A percentile compares a stretch with the other conserved stretches of the same genome.
phyloP scores from a whole-genome alignment of 2,329 filamentous ascomycete species.

The Fusarium mundagurra region DNA sequence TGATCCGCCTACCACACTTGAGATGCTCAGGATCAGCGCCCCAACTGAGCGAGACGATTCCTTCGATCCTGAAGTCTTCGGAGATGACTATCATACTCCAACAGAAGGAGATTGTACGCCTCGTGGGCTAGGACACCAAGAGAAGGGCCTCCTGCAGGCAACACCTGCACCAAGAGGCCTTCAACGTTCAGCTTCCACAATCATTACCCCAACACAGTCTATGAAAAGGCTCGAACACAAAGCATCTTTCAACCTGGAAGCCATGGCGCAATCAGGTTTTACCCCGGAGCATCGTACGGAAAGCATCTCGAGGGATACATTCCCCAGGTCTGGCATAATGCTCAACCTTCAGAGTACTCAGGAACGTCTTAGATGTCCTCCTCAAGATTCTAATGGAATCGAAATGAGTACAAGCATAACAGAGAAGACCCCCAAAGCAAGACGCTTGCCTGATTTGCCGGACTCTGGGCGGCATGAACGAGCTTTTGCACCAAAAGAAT shows the following conservation, averaged over 20 bases:
- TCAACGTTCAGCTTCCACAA: slow-evolving; percentile 24
- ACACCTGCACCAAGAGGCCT: slow-evolving; percentile 7
- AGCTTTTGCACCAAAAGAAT: not conserved
- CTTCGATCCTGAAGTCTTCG: not conserved
- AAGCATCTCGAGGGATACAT: not conserved
- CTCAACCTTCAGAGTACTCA: slow-evolving; percentile 26
- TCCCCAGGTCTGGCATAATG: slow-evolving; percentile 24
- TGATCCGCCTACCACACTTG: slow-evolving; percentile 3
- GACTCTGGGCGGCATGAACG: slow-evolving; percentile 2
- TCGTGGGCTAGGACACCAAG: not conserved
- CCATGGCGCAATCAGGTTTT: slow-evolving; percentile 32
- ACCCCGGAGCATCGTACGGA: slow-evolving; percentile 30
- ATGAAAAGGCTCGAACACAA: slow-evolving; percentile 8
- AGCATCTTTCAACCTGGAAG: slow-evolving; percentile 24
- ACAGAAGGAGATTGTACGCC: slow-evolving; percentile 4
- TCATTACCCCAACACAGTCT: slow-evolving; percentile 36
- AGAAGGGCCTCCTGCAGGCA: not conserved
- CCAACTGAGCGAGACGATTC: not conserved
- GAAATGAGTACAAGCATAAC: not conserved
- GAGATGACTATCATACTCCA: not conserved
- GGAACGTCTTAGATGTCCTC: slow-evolving; percentile 10
- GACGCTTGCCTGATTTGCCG: not conserved
- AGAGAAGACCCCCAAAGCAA: not conserved
- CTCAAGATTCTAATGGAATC: not conserved
- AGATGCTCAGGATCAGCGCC: slow-evolving; percentile 2